Evolutionary conservation across 2,329 filamentous ascomycete species (phyloP).

Genomic region (Alternaria conjuncta): DNA sequence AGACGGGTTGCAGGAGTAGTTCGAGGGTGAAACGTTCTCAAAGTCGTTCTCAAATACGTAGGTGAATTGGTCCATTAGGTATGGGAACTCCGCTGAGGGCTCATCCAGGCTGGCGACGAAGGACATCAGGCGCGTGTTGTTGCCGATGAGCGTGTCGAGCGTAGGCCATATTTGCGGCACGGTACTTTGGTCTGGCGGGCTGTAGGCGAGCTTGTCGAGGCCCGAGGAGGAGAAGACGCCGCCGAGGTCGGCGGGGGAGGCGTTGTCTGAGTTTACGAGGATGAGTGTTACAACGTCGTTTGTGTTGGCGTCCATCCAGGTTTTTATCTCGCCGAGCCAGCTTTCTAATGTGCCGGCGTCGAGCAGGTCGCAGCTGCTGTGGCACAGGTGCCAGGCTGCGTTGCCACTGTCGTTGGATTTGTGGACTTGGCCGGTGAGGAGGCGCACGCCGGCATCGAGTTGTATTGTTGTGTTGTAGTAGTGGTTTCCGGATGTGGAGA

Average conservation of each 20-base stretch:
- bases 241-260: slow-evolving; percentile 62
- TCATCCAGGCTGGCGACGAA: slow-evolving; percentile 65
- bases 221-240: slow-evolving; percentile 56
- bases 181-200: slow-evolving; percentile 47
- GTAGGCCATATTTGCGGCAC: slow-evolving; percentile 71
- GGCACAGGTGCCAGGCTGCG: slow-evolving; percentile 69
- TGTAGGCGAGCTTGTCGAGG: slow-evolving; percentile 66
- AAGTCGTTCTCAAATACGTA: slow-evolving; percentile 77
- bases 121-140: slow-evolving; percentile 69
- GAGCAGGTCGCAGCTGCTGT: slow-evolving; percentile 69
- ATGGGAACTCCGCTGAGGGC: slow-evolving; percentile 54
- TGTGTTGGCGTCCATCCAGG: slow-evolving; percentile 72
- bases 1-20: slow-evolving; percentile 75
- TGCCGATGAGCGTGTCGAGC: slow-evolving; percentile 70
- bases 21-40: slow-evolving; percentile 65
- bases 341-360: slow-evolving; percentile 70
- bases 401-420: slow-evolving; percentile 53
- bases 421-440: slow-evolving; percentile 77
- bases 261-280: slow-evolving; percentile 72
- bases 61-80: slow-evolving; percentile 68
- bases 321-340: slow-evolving; percentile 70
- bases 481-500: slow-evolving; percentile 73
- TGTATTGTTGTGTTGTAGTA: slow-evolving; percentile 75
- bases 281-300: slow-evolving; percentile 79
- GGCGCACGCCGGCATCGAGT: slow-evolving; percentile 72